A percentile compares a stretch with the other conserved stretches of the same genome.
Conservation (phyloP, 2,329 filamentous ascomycete genomes). For the Clarireedia homoeocarpa region DNA sequence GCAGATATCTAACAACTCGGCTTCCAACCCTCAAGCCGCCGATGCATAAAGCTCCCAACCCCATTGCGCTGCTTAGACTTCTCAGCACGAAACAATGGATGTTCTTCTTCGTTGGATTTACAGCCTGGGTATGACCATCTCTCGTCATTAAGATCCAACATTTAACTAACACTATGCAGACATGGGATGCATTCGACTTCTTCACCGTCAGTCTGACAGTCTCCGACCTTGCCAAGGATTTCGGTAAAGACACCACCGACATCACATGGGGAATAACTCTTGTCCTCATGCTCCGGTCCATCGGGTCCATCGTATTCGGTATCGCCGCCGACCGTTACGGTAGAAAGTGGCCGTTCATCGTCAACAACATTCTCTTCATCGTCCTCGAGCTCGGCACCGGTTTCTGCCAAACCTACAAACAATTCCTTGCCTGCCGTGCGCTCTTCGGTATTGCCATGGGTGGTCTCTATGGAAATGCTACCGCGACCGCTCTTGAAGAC, state of each 20-base stretch:
- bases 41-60: constrained; percentile 58
- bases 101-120: constrained; percentile 67
- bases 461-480: constrained; percentile 70
- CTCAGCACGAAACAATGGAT: constrained; percentile 62
- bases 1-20: constrained; percentile 42
- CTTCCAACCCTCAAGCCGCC: constrained; percentile 49
- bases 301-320: constrained; percentile 71
- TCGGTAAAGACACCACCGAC: constrained; percentile 51
- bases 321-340: constrained; percentile 72
- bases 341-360: constrained; percentile 71
- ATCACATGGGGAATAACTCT: constrained; percentile 70
- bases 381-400: constrained; percentile 66
- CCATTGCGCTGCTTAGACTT: constrained; percentile 58
- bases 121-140: constrained; percentile 47
- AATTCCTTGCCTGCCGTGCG: constrained; percentile 65
- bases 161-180: constrained; percentile 27
- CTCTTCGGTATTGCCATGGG: constrained; percentile 80
- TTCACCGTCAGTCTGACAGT: constrained; percentile 75
- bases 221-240: constrained; percentile 56
- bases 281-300: constrained; percentile 64
- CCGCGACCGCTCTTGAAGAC: constrained; percentile 68
- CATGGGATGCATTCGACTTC: constrained; percentile 77
- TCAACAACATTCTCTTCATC: constrained; percentile 68
- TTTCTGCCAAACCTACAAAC: constrained; percentile 58
- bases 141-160: neutral